These are phyloP conservation scores for Stachybotrys elegans DNA, from an alignment of 2,329 filamentous ascomycete genomes.

Conservation along the genomic window DNA sequence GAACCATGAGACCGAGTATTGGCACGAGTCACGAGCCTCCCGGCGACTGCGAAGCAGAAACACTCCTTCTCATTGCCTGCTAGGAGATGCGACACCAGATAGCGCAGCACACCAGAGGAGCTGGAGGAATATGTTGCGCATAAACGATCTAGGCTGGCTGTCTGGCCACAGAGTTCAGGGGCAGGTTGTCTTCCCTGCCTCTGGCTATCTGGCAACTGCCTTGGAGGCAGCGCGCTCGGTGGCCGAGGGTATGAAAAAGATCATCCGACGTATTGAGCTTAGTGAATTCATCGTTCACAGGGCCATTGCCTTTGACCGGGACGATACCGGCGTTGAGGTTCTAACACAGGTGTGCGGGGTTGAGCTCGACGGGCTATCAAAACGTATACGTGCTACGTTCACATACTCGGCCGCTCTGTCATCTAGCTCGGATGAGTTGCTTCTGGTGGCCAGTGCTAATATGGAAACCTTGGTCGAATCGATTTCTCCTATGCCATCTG, in stretches of 20 bases:
- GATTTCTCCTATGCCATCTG: too few species aligned
- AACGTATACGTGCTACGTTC: not conserved
- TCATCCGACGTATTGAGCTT: not conserved
- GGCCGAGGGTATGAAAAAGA: not conserved
- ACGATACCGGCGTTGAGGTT: conserved; percentile 10
- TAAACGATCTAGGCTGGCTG: conserved; percentile 30
- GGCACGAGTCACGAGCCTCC: not conserved
- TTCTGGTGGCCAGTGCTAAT: not conserved
- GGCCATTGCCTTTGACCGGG: conserved; percentile 4
- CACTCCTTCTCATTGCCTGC: conserved; percentile 6
- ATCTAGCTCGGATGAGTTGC: not conserved
- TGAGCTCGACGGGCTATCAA: too few species aligned
- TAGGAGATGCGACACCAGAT: conserved; percentile 1
- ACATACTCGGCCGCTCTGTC: not conserved
- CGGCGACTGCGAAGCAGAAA: conserved; percentile 19
- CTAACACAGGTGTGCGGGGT: not conserved
- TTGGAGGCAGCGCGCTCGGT: conserved; percentile 19
- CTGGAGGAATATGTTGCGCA: conserved; percentile 19
- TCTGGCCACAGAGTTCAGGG: conserved; percentile 27
- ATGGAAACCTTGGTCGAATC: too few species aligned
- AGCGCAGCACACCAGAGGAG: conserved; percentile 2
- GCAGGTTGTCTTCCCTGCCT: conserved; percentile 32
- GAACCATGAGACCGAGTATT: not conserved
- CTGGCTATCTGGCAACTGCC: conserved; percentile 31
- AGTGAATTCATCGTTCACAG: not conserved